These are phyloP conservation scores for Tricholoma flavovirens DNA, from an alignment of 768 basidiomycete genomes.

Conservation along the genomic window DNA sequence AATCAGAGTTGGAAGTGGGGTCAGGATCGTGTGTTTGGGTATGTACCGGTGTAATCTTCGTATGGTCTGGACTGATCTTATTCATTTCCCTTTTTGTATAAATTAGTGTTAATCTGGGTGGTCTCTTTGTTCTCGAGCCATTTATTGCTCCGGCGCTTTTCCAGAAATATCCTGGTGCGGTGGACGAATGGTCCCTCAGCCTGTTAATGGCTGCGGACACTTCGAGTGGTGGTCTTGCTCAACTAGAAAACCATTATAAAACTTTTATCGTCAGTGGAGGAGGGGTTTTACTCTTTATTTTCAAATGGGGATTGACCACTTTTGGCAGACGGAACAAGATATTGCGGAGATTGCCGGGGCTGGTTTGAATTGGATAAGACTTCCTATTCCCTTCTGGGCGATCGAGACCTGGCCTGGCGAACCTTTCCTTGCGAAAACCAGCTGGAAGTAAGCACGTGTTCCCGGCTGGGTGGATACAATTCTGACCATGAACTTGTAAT, in stretches of 20 bases:
- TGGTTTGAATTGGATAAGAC: conserved; percentile 80
- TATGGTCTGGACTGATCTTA: conserved; percentile 6
- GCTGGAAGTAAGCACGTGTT: conserved; percentile 56
- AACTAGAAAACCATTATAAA: conserved; percentile 74
- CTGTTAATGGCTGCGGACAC: conserved; percentile 55
- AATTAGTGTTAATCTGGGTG: conserved; percentile 70
- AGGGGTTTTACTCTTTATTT: not conserved
- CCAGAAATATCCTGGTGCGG: conserved; percentile 56
- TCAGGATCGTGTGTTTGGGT: conserved; percentile 59
- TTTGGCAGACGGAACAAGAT: conserved; percentile 76
- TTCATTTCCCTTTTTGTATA: not conserved
- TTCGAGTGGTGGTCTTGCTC: conserved; percentile 40
- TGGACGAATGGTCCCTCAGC: conserved; percentile 75
- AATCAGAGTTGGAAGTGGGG: conserved; percentile 72
- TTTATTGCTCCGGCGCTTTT: conserved; percentile 61
- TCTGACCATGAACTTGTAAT: not conserved
- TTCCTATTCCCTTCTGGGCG: conserved; percentile 86
- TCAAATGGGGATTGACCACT: not conserved
- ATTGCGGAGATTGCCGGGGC: conserved; percentile 86
- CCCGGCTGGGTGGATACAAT: not conserved
- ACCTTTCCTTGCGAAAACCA: conserved; percentile 69
- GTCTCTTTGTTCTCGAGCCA: conserved; percentile 74
- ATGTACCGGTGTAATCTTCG: conserved; percentile 12
- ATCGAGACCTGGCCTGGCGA: conserved; percentile 67
- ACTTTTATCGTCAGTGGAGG: conserved; percentile 68